Percentiles rank a stretch among this genome's conserved stretches.
Conservation (phyloP, 2,329 filamentous ascomycete species). For the Talaromyces funiculosus region DNA sequence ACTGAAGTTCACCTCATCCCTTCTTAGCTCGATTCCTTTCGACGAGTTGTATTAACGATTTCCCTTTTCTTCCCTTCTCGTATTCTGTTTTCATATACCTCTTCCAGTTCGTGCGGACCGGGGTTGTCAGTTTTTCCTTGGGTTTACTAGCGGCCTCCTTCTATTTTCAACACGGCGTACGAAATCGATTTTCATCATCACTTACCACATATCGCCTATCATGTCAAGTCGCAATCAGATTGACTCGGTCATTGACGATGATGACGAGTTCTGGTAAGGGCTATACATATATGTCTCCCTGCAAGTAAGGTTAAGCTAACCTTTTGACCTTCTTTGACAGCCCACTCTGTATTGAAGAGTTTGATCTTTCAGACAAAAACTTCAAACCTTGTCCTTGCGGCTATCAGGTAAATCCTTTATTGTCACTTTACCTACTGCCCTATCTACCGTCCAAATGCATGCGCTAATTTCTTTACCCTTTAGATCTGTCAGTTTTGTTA, state of each 20-base stretch:
- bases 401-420: slow-evolving; percentile 69
- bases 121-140: not conserved
- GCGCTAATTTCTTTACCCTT: not conserved
- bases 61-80: not conserved
- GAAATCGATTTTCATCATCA: slow-evolving; percentile 9
- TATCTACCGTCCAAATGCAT: not conserved
- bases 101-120: not conserved
- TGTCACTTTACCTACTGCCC: not conserved
- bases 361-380: slow-evolving; percentile 94
- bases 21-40: not conserved
- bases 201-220: slow-evolving; percentile 23
- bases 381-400: slow-evolving; percentile 96
- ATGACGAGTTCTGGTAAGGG: slow-evolving; percentile 44
- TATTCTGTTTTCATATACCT: slow-evolving; percentile 6
- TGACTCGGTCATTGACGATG: slow-evolving; percentile 47
- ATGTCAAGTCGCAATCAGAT: slow-evolving; percentile 44
- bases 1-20: slow-evolving; percentile 15
- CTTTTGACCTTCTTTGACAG: slow-evolving; percentile 44
- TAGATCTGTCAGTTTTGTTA: slow-evolving; percentile 99
- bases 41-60: slow-evolving; percentile 5
- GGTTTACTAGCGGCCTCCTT: slow-evolving; percentile 3
- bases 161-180: slow-evolving; percentile 1
- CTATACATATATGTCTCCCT: not conserved
- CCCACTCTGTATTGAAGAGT: slow-evolving; percentile 97
- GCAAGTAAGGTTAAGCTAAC: slow-evolving; percentile 20